These are phyloP conservation scores for Nasturtium officinale DNA, from an alignment of 345 rosid genomes.

Conservation along the genomic window DNA sequence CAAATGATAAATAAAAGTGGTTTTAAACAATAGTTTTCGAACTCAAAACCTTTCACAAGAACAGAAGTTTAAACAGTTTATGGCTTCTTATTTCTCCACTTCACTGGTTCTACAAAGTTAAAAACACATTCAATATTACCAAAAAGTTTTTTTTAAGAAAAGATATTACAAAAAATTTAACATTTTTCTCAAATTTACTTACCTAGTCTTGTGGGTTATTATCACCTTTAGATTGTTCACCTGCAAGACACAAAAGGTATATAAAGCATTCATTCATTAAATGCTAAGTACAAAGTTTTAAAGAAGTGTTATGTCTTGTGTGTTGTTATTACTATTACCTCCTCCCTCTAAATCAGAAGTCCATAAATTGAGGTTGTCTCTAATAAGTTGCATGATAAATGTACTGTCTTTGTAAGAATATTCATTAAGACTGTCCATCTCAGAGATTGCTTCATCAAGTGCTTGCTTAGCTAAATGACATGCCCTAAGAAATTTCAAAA, in stretches of 20 bases:
- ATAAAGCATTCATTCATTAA: slow-evolving; percentile 18
- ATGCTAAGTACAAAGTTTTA: slow-evolving; percentile 8
- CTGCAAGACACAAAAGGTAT: slow-evolving; percentile 42
- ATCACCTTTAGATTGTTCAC: slow-evolving; percentile 61
- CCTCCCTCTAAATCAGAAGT: slow-evolving; percentile 85
- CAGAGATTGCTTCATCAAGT: slow-evolving; percentile 85
- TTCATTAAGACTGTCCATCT: slow-evolving; percentile 85
- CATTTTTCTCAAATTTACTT: slow-evolving; percentile 32
- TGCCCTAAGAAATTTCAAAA: slow-evolving; percentile 52
- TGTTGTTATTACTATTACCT: slow-evolving; percentile 49
- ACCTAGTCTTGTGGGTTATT: slow-evolving; percentile 58
- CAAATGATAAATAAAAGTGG: background rate
- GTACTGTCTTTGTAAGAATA: slow-evolving; percentile 91
- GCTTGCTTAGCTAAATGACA: slow-evolving; percentile 86
- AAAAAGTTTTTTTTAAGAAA: background rate
- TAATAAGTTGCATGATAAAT: slow-evolving; percentile 85
- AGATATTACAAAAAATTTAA: background rate
- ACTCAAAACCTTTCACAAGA: slow-evolving; percentile 18
- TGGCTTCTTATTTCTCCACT: slow-evolving; percentile 4
- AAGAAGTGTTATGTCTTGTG: slow-evolving; percentile 12
- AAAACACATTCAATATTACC: background rate
- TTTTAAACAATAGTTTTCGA: background rate
- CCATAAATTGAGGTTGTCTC: slow-evolving; percentile 88
- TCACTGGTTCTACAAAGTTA: slow-evolving; percentile 8
- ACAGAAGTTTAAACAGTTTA: background rate